phyloP scores from a whole-genome alignment of 495 filamentous ascomycete genomes.

The Astrocystis sublimbata region DNA sequence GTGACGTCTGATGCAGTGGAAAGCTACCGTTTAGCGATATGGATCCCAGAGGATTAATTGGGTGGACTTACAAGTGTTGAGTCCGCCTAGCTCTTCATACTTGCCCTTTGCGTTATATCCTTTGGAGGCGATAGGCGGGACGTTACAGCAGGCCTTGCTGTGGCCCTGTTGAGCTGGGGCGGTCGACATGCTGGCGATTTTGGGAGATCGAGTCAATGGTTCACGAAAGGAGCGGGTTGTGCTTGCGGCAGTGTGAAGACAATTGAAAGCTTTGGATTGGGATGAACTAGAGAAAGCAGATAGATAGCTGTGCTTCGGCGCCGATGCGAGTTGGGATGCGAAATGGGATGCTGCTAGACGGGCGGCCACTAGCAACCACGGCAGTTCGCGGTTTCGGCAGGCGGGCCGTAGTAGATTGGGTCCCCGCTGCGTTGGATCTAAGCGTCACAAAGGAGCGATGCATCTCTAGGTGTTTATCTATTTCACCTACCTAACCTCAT shows the following conservation, averaged over 20 bases:
- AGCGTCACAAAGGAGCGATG: constrained; percentile 17
- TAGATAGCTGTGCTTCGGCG: not conserved
- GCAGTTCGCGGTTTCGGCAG: constrained; percentile 28
- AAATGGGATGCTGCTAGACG: too few species aligned
- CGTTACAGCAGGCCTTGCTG: constrained; percentile 69
- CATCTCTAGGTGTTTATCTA: too few species aligned
- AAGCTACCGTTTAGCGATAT: not conserved
- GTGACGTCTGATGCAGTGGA: constrained; percentile 53
- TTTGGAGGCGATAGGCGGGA: constrained; percentile 64
- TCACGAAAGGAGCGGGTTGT: not conserved
- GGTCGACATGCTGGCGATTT: constrained; percentile 49
- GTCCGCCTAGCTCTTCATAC: constrained; percentile 61
- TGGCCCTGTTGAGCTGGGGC: constrained; percentile 55
- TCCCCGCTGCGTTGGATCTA: not conserved
- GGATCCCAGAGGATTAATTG: not conserved
- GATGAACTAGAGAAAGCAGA: too few species aligned
- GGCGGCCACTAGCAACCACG: constrained; percentile 18
- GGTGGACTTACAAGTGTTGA: constrained; percentile 64
- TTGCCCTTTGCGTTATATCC: constrained; percentile 66
- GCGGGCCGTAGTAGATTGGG: constrained; percentile 18
- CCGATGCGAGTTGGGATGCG: constrained; percentile 12
- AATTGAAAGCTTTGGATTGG: not conserved
- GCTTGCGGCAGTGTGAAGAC: not conserved
- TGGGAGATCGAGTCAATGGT: constrained; percentile 5
- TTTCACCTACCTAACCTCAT: too few species aligned